phyloP scores from a whole-genome alignment of 2,329 filamentous ascomycete species.

The Stagonosporopsis tanaceti region DNA sequence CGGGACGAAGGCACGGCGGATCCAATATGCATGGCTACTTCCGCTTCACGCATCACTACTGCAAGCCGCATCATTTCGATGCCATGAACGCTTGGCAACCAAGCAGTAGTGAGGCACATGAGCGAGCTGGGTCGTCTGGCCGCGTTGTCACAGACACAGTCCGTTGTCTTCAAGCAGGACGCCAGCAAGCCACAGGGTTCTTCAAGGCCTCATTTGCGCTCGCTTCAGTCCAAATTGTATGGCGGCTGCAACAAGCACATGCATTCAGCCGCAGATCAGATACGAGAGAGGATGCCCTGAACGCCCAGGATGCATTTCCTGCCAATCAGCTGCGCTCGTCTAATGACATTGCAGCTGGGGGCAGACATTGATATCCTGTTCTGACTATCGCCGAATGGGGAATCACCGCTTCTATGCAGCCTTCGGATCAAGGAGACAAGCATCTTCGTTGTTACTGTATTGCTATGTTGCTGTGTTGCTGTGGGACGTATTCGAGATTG shows the following conservation, averaged over 20 bases:
- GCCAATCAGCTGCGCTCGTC: slow-evolving; percentile 10
- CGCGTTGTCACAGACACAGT: slow-evolving; percentile 1
- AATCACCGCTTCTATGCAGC: neutral
- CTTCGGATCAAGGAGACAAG: slow-evolving; percentile 2
- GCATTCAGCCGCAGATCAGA: slow-evolving; percentile 18
- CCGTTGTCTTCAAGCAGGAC: slow-evolving; percentile 2
- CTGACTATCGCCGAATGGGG: slow-evolving; percentile 1
- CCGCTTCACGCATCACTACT: slow-evolving; percentile 12
- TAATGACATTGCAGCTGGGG: slow-evolving; percentile 2
- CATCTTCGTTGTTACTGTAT: slow-evolving; percentile 15
- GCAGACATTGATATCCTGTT: neutral
- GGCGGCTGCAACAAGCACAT: slow-evolving; percentile 13
- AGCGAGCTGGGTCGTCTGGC: neutral
- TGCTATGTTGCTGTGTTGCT: slow-evolving; percentile 7
- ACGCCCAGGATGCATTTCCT: slow-evolving; percentile 1
- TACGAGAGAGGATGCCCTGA: slow-evolving; percentile 4
- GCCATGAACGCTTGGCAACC: slow-evolving; percentile 16
- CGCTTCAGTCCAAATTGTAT: slow-evolving; percentile 3
- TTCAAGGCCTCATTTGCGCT: slow-evolving; percentile 5
- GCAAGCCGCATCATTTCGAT: slow-evolving; percentile 11
- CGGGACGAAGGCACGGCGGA: slow-evolving; percentile 12
- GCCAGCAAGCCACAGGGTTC: slow-evolving; percentile 8
- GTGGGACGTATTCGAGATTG: slow-evolving; percentile 28
- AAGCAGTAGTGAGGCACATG: slow-evolving; percentile 16
- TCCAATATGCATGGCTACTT: slow-evolving; percentile 13